A percentile compares a stretch with the other conserved stretches of the same genome.
Evolutionary conservation across 2,329 filamentous ascomycete genomes (phyloP).

Genomic region (Apiospora arundinis): DNA sequence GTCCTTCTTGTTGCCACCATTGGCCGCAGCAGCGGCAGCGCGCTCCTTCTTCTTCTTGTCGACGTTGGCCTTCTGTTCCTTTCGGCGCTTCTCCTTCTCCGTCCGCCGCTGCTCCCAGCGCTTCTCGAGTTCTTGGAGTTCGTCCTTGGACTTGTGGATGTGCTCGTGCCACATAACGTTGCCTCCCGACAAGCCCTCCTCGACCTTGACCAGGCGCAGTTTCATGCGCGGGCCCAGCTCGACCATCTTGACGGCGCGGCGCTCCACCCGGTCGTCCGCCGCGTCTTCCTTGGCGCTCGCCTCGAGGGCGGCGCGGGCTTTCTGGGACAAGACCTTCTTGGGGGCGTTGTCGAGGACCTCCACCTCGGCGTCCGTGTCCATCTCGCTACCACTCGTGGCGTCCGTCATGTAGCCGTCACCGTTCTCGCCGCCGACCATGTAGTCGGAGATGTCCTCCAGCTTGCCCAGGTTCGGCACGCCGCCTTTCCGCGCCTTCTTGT

Average conservation of each 20-base stretch:
- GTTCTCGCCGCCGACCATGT: conserved; percentile 82
- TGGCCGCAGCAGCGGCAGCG: conserved; percentile 45
- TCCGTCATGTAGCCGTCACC: conserved; percentile 87
- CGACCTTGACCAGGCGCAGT: conserved; percentile 90
- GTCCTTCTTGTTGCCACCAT: conserved; percentile 42
- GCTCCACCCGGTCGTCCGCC: conserved; percentile 70
- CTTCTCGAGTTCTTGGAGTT: conserved; percentile 80
- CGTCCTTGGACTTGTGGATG: conserved; percentile 80
- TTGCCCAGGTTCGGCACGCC: conserved; percentile 87
- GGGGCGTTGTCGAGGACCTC: conserved; percentile 75
- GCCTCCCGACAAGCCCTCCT: conserved; percentile 88
- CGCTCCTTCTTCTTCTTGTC: conserved; percentile 78
- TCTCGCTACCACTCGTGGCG: conserved; percentile 83
- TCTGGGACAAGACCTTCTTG: conserved; percentile 63
- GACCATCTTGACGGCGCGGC: conserved; percentile 87
- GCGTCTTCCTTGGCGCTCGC: conserved; percentile 48
- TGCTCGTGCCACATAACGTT: conserved; percentile 98
- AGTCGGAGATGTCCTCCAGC: conserved; percentile 92
- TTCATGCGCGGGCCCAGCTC: conserved; percentile 92
- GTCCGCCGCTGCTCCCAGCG: conserved; percentile 79
- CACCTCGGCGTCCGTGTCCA: conserved; percentile 94
- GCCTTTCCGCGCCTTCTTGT: conserved; percentile 68
- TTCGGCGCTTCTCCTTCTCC: conserved; percentile 83
- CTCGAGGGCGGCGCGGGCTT: conserved; percentile 53
- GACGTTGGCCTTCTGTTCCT: conserved; percentile 87